These are phyloP conservation scores for Vitis hybrid DNA, from an alignment of 177 flowering plant genomes.

Conservation along the genomic window DNA sequence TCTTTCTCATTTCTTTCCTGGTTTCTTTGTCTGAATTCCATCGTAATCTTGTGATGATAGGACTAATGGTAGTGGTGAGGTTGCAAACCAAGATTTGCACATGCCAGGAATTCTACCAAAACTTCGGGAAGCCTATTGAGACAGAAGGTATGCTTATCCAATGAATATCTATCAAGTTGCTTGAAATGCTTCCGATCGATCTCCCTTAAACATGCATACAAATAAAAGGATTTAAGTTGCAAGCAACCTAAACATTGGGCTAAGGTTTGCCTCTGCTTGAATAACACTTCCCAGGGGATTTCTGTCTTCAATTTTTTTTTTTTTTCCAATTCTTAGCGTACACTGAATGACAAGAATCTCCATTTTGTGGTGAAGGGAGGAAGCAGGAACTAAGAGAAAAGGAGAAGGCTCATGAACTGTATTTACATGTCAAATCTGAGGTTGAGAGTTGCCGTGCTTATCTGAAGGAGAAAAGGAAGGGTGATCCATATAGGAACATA, in stretches of 20 bases:
- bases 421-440: slow-evolving; percentile 33
- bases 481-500: slow-evolving; percentile 39
- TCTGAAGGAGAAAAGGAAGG: slow-evolving; percentile 43
- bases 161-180: background rate
- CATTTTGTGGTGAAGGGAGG: slow-evolving; percentile 19
- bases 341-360: background rate
- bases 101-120: slow-evolving; percentile 38
- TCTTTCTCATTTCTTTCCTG: background rate
- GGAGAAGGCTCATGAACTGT: slow-evolving; percentile 35
- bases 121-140: slow-evolving; percentile 47
- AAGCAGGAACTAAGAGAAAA: slow-evolving; percentile 31
- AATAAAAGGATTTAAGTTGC: no score
- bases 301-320: background rate
- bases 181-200: background rate
- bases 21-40: background rate
- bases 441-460: slow-evolving; percentile 37
- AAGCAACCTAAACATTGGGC: background rate
- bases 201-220: background rate
- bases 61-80: slow-evolving; percentile 32
- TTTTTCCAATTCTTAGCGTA: background rate
- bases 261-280: no score
- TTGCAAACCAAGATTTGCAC: slow-evolving; percentile 38
- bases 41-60: slow-evolving; percentile 17
- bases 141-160: slow-evolving; percentile 34
- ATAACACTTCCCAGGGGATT: no score